Base-by-base conservation (phyloP, 192 early-diverging fungal genomes). In the Backusella mclennaniae region DNA sequence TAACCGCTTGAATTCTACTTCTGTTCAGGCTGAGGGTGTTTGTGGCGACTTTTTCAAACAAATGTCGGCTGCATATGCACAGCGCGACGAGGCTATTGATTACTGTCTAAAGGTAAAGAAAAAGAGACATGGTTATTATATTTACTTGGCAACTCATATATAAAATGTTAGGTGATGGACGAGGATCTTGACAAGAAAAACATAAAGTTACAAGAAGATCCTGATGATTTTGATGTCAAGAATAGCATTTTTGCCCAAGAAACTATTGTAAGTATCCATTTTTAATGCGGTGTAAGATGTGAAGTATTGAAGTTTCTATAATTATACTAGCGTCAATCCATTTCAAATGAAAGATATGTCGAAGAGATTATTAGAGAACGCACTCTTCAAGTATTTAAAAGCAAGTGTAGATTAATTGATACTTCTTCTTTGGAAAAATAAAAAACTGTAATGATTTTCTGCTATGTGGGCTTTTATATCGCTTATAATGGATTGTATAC, bases 341-440 rank as follows among this genome's bases (percentile, higher is more conserved):
- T 93, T 39, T 76, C 82, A 29, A 93, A 90, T 56, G 93, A 95
- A 77, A 83, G 79, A 12, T 82, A 83, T 9, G 92, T 95, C 0
- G 93, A 95, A 74, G 87, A 89, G 26, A 93, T 93, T 82, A 89
- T 95, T 3, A 84, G 89, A 19, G 85, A 85, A 38, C 90, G 92
- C 35, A 89, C 87, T 33, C 69, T 93, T 56, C 87, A 88, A 77
- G 90, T 92, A 21, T 92, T 94, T 76, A 87, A 83, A 69, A 84
- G 85, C 38, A 89, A 90, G 74, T 94, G 93, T 75, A 87, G 86
- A 59, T 81, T 90, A 14, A 90, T 91, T 78, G 87, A 80, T 69
- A 70, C 69, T 21, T 69, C 73, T 26, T 38, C 71, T 44, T 73
- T 79, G 26, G 70, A 71, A 49, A 46, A 71, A 71, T 46, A 42